phyloP scores from a whole-genome alignment of 2,329 filamentous ascomycete species.

The Coniochaeta sp. region DNA sequence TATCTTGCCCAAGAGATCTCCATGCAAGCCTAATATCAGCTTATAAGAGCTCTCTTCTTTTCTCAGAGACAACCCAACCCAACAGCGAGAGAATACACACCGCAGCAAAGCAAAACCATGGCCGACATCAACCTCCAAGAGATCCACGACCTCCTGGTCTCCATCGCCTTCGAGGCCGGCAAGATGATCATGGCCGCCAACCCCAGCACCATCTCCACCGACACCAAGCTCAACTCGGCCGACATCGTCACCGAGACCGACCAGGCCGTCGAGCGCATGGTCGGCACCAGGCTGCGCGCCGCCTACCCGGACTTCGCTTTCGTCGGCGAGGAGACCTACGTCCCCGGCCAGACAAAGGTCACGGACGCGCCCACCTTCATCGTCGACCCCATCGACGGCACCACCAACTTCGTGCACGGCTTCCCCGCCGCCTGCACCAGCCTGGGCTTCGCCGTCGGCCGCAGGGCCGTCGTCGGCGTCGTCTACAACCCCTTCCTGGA shows the following conservation, averaged over 20 bases:
- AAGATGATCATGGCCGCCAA: constrained; percentile 55
- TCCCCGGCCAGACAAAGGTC: constrained; percentile 52
- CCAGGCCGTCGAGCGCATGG: constrained; percentile 56
- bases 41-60: not conserved
- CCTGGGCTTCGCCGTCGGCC: constrained; percentile 60
- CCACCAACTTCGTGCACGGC: constrained; percentile 72
- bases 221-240: constrained; percentile 59
- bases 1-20: not conserved
- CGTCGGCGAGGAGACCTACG: constrained; percentile 72
- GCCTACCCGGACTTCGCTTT: constrained; percentile 53
- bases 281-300: constrained; percentile 41
- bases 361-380: constrained; percentile 67
- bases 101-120: constrained; percentile 28
- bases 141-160: constrained; percentile 53
- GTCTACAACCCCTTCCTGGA: constrained; percentile 74
- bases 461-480: constrained; percentile 59
- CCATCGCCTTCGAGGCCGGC: constrained; percentile 56
- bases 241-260: constrained; percentile 64
- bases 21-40: not conserved
- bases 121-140: constrained; percentile 50
- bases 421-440: constrained; percentile 71
- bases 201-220: constrained; percentile 47
- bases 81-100: too few species aligned
- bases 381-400: constrained; percentile 77
- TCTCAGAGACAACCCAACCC: not conserved